phyloP scores from a whole-genome alignment of 257 asterid species.

The Solanum lycopersicoides region DNA sequence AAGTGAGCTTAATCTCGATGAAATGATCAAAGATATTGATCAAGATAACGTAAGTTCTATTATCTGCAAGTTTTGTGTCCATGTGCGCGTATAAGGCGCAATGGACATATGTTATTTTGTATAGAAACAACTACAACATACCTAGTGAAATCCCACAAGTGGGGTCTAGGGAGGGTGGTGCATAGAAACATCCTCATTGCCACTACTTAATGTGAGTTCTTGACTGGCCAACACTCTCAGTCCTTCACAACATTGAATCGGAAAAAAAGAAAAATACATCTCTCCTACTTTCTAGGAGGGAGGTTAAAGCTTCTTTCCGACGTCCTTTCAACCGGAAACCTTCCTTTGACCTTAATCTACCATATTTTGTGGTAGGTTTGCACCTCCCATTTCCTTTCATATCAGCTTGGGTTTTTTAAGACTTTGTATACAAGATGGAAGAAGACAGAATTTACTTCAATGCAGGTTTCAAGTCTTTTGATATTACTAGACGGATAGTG shows the following conservation, averaged over 20 bases:
- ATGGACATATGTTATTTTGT: background rate
- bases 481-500: no score
- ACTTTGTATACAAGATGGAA: no score
- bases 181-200: background rate
- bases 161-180: background rate
- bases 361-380: no score
- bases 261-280: background rate
- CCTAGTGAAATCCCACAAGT: background rate
- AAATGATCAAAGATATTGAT: conserved; percentile 80
- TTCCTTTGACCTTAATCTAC: no score
- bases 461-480: no score
- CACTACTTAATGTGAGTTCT: background rate
- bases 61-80: background rate
- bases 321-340: no score
- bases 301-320: no score
- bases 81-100: background rate
- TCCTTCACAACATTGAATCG: background rate
- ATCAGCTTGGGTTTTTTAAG: no score
- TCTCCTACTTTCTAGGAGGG: no score
- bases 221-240: background rate
- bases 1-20: conserved; percentile 76
- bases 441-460: no score
- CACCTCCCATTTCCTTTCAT: no score
- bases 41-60: conserved; percentile 66
- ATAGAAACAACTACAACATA: background rate